Evolutionary conservation across 2,329 filamentous ascomycete species (phyloP), one percentile per base, ranked within the genome.

Genomic region (Hymenoscyphus linearis): DNA sequence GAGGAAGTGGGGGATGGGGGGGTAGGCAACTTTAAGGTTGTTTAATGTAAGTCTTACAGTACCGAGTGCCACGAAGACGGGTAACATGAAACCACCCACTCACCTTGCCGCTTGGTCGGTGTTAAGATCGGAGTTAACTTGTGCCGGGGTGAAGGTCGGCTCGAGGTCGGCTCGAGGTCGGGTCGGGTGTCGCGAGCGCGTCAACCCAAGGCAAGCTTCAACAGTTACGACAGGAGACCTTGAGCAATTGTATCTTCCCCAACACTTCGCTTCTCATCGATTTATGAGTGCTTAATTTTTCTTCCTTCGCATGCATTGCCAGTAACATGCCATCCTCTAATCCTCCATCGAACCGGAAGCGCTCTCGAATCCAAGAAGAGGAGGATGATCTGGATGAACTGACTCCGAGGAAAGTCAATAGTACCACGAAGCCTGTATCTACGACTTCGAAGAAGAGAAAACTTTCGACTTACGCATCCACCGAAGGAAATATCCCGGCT

Each of bases 331-430:
- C 54, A 31, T 26, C 55, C n/a, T 18, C 58, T 14, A 56, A 64
- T 13, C 27, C 62, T 37, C 22, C 53, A 25, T 34, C 61, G 10
- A 61, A 44, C 3, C 61, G 66, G 35, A 69, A 69, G 58, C 67
- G 65, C 52, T 63, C 31, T 37, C 65, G 64, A 62, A 62, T 64
- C n/a, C 57, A 62, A 4, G 26, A 64, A 12, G 59, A 54, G 40
- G 65, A 53, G 27, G 57, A 58, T 12, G 67, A 66, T 31, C 40
- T 59, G 22, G 60, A 62, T 31, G 65, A 68, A 60, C 34, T 66
- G 16, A 65, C 66, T n/a, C 54, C 60, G 12, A 52, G 59, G 27
- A 62, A 62, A 44, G 52, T 31, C 27, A 56, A 4, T 2, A 44
- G 4, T 2, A 44, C 59, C 22, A n/a, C 26, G 3, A 60, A 50